These are phyloP conservation scores for Funneliformis geosporum DNA, from an alignment of 192 early-diverging fungal species.

Conservation along the genomic window DNA sequence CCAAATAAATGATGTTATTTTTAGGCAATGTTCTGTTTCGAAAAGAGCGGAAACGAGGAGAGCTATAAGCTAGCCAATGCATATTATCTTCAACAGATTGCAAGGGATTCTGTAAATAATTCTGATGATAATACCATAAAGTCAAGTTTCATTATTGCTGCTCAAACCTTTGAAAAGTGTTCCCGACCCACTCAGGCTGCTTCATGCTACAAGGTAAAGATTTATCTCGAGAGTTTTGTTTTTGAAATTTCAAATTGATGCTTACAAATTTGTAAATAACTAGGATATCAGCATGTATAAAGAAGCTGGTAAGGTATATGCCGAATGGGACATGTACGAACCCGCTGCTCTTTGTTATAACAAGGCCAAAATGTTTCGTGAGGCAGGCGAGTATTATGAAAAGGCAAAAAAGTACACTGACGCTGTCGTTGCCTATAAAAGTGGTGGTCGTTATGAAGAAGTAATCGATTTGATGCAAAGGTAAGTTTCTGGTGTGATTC, in stretches of 20 bases:
- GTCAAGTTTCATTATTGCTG: slow-evolving; percentile 1
- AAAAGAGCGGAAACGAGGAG: slow-evolving; percentile 12
- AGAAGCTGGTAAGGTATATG: slow-evolving; percentile 6
- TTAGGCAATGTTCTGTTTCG: slow-evolving; percentile 30
- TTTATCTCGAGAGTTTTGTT: not conserved
- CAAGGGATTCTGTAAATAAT: slow-evolving; percentile 14
- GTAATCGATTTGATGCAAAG: slow-evolving; percentile 23
- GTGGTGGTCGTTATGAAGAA: not conserved
- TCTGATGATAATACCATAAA: slow-evolving; percentile 8
- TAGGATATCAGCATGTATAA: slow-evolving; percentile 22
- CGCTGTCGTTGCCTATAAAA: slow-evolving; percentile 20
- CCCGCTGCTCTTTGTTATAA: slow-evolving; percentile 9
- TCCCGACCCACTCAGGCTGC: slow-evolving; percentile 8
- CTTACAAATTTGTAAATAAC: not conserved
- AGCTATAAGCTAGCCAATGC: not conserved
- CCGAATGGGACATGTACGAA: slow-evolving; percentile 1
- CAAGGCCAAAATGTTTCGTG: not conserved
- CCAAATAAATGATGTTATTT: not conserved
- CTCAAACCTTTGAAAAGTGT: slow-evolving; percentile 9
- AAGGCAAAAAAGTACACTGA: slow-evolving; percentile 28
- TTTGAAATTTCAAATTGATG: not conserved
- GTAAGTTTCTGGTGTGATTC: not conserved
- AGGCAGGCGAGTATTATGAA: slow-evolving; percentile 12
- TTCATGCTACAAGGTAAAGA: slow-evolving; percentile 21
- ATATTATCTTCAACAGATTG: slow-evolving; percentile 16